Evolutionary conservation across 73 alveolate genomes (phyloP).

Genomic region (Tetrahymena borealis): DNA sequence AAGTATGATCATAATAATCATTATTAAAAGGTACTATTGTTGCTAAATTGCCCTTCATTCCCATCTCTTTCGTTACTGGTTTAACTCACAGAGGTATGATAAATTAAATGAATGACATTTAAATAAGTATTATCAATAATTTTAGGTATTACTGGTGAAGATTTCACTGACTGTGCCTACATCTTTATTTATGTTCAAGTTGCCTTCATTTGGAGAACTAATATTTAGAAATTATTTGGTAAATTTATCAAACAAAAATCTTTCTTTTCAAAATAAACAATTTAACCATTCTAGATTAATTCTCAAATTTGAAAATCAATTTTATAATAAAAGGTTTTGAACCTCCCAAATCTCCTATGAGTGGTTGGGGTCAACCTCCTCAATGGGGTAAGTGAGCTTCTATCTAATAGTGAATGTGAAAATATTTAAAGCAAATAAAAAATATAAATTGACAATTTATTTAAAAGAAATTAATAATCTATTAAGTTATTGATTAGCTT

Average conservation of each 20-base stretch:
- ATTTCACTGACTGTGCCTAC: slow-evolving; percentile 89
- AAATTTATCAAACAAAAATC: neutral
- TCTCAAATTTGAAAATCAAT: neutral
- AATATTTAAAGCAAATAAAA: neutral
- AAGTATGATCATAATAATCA: neutral
- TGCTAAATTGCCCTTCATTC: slow-evolving; percentile 89
- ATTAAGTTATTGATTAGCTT: too few species aligned
- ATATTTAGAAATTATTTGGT: slow-evolving; percentile 81
- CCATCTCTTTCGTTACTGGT: slow-evolving; percentile 63
- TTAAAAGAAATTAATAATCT: too few species aligned
- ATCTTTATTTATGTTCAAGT: slow-evolving; percentile 78
- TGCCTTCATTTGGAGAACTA: slow-evolving; percentile 69
- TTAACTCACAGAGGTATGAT: slow-evolving; percentile 75
- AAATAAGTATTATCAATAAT: neutral
- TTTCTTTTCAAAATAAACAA: too few species aligned
- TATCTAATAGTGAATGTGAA: neutral
- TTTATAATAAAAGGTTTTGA: slow-evolving; percentile 13
- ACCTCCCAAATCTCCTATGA: slow-evolving; percentile 44
- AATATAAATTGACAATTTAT: neutral
- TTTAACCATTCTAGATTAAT: too few species aligned
- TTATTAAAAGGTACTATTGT: slow-evolving; percentile 75
- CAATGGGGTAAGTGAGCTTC: slow-evolving; percentile 5
- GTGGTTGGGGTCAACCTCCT: slow-evolving; percentile 35
- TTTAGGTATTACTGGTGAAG: slow-evolving; percentile 70
- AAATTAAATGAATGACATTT: neutral